Evolutionary conservation across 2,329 filamentous ascomycete genomes (phyloP).

Genomic region (Macrophomina phaseolina): DNA sequence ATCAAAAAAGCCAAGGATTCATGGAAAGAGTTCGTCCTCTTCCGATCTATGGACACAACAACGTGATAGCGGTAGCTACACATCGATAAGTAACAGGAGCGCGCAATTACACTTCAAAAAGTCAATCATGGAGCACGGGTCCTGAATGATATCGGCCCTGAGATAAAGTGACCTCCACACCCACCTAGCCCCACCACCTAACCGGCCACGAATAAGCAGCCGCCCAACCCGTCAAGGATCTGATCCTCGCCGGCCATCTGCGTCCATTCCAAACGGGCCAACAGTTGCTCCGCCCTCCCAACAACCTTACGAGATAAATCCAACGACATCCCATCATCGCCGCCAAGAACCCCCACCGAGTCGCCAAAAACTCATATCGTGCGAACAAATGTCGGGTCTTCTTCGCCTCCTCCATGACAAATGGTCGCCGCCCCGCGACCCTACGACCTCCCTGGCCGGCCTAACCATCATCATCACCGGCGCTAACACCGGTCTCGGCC

Average conservation of each 20-base stretch:
- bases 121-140: no score
- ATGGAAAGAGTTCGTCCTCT: no score
- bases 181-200: background rate
- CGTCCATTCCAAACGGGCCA: background rate
- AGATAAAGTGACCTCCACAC: background rate
- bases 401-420: conserved; percentile 25
- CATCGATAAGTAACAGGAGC: no score
- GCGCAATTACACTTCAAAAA: no score
- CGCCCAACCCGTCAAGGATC: background rate
- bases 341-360: background rate
- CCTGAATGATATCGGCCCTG: no score
- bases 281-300: background rate
- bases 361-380: background rate
- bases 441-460: conserved; percentile 37
- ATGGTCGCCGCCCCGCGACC: conserved; percentile 27
- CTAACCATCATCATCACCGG: conserved; percentile 56
- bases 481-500: conserved; percentile 55
- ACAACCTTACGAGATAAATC: background rate
- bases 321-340: background rate
- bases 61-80: no score
- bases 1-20: no score
- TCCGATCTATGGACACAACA: no score
- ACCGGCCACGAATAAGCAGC: background rate
- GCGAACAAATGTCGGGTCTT: conserved; percentile 13
- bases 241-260: background rate